Evolutionary conservation across 176 grass and related monocot genomes (phyloP), one percentile per base, ranked within the genome.

Genomic region (Thinopyrum elongatum): DNA sequence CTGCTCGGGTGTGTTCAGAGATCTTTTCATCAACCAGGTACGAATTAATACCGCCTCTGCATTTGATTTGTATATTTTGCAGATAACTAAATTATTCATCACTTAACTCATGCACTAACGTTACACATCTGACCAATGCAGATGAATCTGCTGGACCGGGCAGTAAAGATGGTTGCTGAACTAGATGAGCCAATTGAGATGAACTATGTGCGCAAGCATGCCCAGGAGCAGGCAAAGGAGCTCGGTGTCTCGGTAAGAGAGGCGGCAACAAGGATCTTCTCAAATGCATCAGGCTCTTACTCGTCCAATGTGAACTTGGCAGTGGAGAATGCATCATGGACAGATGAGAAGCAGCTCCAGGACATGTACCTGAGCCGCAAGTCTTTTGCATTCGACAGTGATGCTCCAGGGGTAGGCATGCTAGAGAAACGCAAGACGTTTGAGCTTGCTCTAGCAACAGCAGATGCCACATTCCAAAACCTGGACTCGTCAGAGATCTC

Each of bases 11-110:
- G 97, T 99, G 29, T 99, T 99, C 88, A 94, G 97, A 70, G 97
- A 99, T 63, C 97, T 99, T 34, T 99, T 99, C 92, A 99, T 99
- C 88, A 99, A 99, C 84, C 97, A 99, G 94, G 97, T 98, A 92
- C 23, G 58, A 36, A 74, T 15, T 74, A 74, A 47, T 70, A 42
- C 16, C 49, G 4, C 8, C 44, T 28, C n/a, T 46, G n/a, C 47
- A 9, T 89, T 87, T 16, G 22, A 63, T 35, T 69, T 86, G 30
- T 84, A 70, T 31, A 30, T 49, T 80, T 57, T 33, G 57, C 23
- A 61, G 21, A 60, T 2, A 67, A 19, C 41, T 17, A 19, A 59
- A 74, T 39, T n/a, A 80, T 53, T 23, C 2, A 90, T 78, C 36
- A 44, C 22, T 73, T 65, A 78, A 75, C 2, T 66, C 22, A 47